Evolutionary conservation across 306 rosid genomes (phyloP), one percentile per base, ranked within the genome.

Genomic region (Leucaena leucocephala): DNA sequence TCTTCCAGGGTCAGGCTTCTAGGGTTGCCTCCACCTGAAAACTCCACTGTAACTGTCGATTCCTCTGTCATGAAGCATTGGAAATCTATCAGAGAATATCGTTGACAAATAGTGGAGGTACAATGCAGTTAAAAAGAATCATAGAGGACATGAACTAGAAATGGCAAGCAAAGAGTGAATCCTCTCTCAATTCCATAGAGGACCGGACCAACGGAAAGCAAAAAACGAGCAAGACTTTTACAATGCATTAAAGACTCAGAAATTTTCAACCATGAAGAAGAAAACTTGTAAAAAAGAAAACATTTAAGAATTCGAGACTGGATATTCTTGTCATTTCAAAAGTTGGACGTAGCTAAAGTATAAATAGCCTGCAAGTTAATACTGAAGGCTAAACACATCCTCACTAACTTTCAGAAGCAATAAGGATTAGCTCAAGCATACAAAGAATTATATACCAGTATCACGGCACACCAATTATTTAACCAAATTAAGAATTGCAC

Each of bases 1-100:
- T 95, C 98, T 82, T 90, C 98, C 38, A 95, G 96, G 45, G 98
- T 92, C 73, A 91, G 86, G 93, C 91, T 95, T 85, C 90, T 88
- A 16, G 85, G 65, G 85, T 78, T 89, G 44, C 88, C 89, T 85
- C 87, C 88, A 69, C 87, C 88, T 65, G 45, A 90, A 78, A 87
- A 85, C 81, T 92, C 97, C 40, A 92, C 94, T 73, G 87, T 85
- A 80, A 95, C 90, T 6, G 88, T 86, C 16, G 98, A 91, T 84
- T 82, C 97, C 82, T 90, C 94, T 82, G 93, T 81, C 81, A 81
- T 70, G 81, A 80, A 82, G 61, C 64, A 66, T 43, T 21, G 50
- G 71, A 61, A 74, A 52, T 63, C 21, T 44, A 78, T 92, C 83
- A 90, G 77, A 90, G 74, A 45, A 65, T 66, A 57, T 72, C 52